A percentile compares a stretch with the other conserved stretches of the same genome.
phyloP scores from a whole-genome alignment of 371 early-diverging fungal genomes.

The Mucor saturninus region DNA sequence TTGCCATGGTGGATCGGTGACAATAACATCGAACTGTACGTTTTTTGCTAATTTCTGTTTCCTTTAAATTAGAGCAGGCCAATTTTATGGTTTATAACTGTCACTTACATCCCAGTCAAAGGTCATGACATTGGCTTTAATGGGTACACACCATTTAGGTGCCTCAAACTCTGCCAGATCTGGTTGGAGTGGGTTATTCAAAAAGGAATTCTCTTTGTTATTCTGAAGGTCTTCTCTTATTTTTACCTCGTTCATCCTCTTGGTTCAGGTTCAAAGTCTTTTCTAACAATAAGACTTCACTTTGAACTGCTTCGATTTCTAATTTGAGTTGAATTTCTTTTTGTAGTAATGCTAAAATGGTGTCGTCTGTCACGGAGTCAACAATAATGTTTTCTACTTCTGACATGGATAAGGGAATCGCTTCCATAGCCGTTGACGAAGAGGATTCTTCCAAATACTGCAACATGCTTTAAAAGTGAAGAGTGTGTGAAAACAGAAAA shows the following conservation, averaged over 20 bases:
- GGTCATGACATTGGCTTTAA: constrained; percentile 92
- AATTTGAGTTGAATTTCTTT: constrained; percentile 60
- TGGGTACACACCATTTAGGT: constrained; percentile 94
- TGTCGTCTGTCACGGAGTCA: constrained; percentile 34
- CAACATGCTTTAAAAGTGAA: background rate
- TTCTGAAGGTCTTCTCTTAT: background rate
- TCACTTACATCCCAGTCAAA: constrained; percentile 88
- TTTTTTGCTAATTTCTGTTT: constrained; percentile 70
- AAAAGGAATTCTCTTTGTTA: background rate
- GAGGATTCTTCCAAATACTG: constrained; percentile 37
- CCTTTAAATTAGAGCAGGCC: background rate
- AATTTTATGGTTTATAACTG: background rate
- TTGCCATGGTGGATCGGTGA: constrained; percentile 97
- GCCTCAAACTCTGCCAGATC: constrained; percentile 87
- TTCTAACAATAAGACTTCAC: constrained; percentile 68
- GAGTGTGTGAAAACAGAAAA: constrained; percentile 4
- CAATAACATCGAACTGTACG: constrained; percentile 90
- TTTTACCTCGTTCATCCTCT: constrained; percentile 40
- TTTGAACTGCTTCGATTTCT: constrained; percentile 60
- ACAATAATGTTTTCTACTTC: constrained; percentile 34
- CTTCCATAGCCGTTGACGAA: constrained; percentile 14
- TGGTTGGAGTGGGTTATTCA: constrained; percentile 9
- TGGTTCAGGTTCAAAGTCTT: constrained; percentile 32
- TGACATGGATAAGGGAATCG: constrained; percentile 1
- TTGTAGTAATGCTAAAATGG: constrained; percentile 44